phyloP scores from a whole-genome alignment of 805 yeast species.

The Lachancea dasiensis region DNA sequence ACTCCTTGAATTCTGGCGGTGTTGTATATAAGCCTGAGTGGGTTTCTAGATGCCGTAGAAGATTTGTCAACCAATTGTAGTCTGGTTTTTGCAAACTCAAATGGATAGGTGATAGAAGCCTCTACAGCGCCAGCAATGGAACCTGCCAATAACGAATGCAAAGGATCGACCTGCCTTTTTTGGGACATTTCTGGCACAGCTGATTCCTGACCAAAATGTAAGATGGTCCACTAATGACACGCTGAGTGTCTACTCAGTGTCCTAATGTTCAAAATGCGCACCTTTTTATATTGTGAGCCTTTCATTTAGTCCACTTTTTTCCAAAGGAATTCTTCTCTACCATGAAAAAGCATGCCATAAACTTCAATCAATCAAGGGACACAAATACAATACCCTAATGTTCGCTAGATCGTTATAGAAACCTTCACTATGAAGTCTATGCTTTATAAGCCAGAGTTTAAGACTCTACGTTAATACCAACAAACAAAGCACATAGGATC shows the following conservation, averaged over 20 bases:
- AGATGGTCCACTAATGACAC: background rate
- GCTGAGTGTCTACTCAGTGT: background rate
- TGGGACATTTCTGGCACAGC: constrained; percentile 11
- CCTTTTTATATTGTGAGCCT: background rate
- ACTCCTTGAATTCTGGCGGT: constrained; percentile 76
- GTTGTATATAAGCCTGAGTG: constrained; percentile 69
- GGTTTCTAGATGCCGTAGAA: constrained; percentile 68
- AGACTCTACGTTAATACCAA: background rate
- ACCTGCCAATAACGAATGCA: constrained; percentile 86
- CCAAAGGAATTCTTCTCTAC: constrained; percentile 1
- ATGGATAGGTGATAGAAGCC: constrained; percentile 88
- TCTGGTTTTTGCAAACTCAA: constrained; percentile 94
- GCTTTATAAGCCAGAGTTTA: background rate
- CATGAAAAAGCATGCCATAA: constrained; percentile 1
- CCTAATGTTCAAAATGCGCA: background rate
- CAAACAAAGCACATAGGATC: too few relatives aligned
- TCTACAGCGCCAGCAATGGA: constrained; percentile 96
- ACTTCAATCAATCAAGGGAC: background rate
- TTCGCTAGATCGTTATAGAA: too few relatives aligned
- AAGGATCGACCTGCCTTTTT: constrained; percentile 51
- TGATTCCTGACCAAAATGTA: background rate
- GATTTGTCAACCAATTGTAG: constrained; percentile 72
- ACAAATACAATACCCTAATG: too few relatives aligned
- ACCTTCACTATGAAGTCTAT: background rate
- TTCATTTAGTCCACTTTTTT: background rate